Base-by-base conservation (phyloP, 306 rosid genomes). In the Cicer pinnatifidum region DNA sequence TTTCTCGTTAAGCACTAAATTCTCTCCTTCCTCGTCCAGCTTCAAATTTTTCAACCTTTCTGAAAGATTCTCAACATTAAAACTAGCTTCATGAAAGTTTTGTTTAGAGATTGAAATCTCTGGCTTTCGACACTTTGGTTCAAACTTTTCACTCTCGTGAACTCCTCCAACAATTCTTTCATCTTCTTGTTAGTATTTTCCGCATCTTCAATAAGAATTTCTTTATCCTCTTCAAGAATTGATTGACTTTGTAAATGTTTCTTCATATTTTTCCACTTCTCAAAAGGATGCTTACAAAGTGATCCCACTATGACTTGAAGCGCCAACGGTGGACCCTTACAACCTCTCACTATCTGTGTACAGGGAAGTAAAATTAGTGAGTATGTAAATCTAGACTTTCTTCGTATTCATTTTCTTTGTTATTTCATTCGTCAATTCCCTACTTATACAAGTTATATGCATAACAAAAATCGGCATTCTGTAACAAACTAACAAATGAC, bases 181-280 rank as follows among this genome's bases (percentile, higher is more conserved):
- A 95, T 68, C 87, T 67, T 85, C 72, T 58, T 81, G 37, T 69
- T 80, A 85, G 75, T 67, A 7, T 13, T 59, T 16, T 88, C 88
- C 17, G 96, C 85, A 78, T 79, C 82, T 60, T 87, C 83, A 58
- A 78, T 79, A 54, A 90, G 71, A 66, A n/a, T 77, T 77, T 85
- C 92, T 91, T 91, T 90, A 17, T 87, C 91, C 63, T 82, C 90
- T 86, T 91, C 96, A 50, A 90, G 58, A 56, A 82, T 67, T 2
- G 86, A 82, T 4, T 65, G 78, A 60, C 72, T 75, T 15, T 56
- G 47, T 15, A 71, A 65, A 60, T 73, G 73, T 17, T 78, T 67
- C 76, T 50, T 79, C 75, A 64, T 63, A 15, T 19, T 69, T 35
- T 53, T 51, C 92, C 92, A 91, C 63, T 57, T 39, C 45, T 59